Conservation (phyloP, 495 filamentous ascomycete genomes). For the Bombardia bombarda region DNA sequence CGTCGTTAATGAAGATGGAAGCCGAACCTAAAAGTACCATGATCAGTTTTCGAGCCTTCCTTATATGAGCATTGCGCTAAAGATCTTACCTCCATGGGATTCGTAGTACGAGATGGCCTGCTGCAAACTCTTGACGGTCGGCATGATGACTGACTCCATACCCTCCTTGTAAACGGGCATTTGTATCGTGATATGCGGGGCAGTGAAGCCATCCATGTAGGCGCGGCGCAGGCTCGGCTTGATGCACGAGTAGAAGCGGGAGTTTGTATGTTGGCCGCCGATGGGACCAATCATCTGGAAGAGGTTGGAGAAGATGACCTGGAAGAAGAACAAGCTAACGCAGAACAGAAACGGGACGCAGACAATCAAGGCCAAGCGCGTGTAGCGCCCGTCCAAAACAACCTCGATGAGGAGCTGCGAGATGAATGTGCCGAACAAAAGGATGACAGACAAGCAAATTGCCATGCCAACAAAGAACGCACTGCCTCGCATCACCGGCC, state of each 20-base stretch:
- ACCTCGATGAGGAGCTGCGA: slow-evolving; percentile 55
- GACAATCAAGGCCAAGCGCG: slow-evolving; percentile 49
- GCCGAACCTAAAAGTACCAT: slow-evolving; percentile 53
- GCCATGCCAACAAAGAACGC: slow-evolving; percentile 55
- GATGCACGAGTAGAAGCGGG: slow-evolving; percentile 61
- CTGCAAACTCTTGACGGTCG: slow-evolving; percentile 56
- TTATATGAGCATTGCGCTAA: background rate
- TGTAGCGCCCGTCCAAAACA: slow-evolving; percentile 47
- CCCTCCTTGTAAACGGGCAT: slow-evolving; percentile 64
- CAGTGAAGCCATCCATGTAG: slow-evolving; percentile 17
- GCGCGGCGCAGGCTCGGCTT: slow-evolving; percentile 46
- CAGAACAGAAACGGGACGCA: slow-evolving; percentile 59
- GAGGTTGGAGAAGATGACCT: slow-evolving; percentile 60
- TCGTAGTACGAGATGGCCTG: slow-evolving; percentile 64
- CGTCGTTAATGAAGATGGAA: slow-evolving; percentile 68
- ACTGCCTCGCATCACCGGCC: slow-evolving; percentile 53
- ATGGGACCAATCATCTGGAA: slow-evolving; percentile 63
- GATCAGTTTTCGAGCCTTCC: background rate
- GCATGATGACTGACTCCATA: slow-evolving; percentile 49
- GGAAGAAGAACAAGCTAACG: slow-evolving; percentile 64
- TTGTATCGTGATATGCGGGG: slow-evolving; percentile 60
- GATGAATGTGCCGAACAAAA: slow-evolving; percentile 53
- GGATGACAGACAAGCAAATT: slow-evolving; percentile 46
- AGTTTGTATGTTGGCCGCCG: slow-evolving; percentile 55
- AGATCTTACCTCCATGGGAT: slow-evolving; percentile 53